These are phyloP conservation scores for Aspergillus sp. DNA, from an alignment of 2,329 filamentous ascomycete genomes.

Conservation along the genomic window DNA sequence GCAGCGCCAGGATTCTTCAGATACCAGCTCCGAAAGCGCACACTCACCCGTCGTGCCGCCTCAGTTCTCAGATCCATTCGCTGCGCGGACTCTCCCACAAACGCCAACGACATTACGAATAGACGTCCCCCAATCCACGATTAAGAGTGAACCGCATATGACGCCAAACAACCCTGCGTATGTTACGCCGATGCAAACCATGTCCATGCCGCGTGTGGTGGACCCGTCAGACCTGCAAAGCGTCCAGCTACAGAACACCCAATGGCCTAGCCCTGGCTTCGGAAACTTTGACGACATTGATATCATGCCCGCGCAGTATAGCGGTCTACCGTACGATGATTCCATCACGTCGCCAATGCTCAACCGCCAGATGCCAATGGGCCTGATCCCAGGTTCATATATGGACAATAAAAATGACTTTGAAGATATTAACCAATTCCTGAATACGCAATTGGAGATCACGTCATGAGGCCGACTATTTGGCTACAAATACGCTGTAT, in stretches of 20 bases:
- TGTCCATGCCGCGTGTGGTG: constrained; percentile 36
- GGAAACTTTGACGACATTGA: constrained; percentile 15
- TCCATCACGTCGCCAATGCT: constrained; percentile 36
- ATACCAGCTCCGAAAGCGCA: constrained; percentile 58
- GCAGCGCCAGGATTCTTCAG: constrained; percentile 55
- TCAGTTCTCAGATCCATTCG: constrained; percentile 31
- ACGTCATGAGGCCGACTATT: constrained; percentile 23
- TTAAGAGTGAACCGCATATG: constrained; percentile 30
- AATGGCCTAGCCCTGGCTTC: constrained; percentile 26
- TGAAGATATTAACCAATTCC: constrained; percentile 42
- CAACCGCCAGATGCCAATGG: constrained; percentile 35
- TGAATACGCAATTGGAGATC: constrained; percentile 41
- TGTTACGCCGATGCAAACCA: constrained; percentile 23
- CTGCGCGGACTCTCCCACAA: constrained; percentile 33
- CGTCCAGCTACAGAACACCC: constrained; percentile 16
- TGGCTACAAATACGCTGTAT: constrained; percentile 20
- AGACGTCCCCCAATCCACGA: constrained; percentile 20
- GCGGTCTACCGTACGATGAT: constrained; percentile 35
- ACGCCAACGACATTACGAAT: constrained; percentile 38
- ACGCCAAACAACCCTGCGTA: constrained; percentile 23
- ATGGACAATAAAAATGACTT: constrained; percentile 35
- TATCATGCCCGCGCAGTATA: constrained; percentile 26
- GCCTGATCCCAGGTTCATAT: constrained; percentile 28
- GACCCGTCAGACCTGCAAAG: constrained; percentile 38
- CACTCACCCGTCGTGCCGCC: constrained; percentile 42